Evolutionary conservation across 2,329 filamentous ascomycete species (phyloP).

Genomic region (Plenodomus tracheiphilus): DNA sequence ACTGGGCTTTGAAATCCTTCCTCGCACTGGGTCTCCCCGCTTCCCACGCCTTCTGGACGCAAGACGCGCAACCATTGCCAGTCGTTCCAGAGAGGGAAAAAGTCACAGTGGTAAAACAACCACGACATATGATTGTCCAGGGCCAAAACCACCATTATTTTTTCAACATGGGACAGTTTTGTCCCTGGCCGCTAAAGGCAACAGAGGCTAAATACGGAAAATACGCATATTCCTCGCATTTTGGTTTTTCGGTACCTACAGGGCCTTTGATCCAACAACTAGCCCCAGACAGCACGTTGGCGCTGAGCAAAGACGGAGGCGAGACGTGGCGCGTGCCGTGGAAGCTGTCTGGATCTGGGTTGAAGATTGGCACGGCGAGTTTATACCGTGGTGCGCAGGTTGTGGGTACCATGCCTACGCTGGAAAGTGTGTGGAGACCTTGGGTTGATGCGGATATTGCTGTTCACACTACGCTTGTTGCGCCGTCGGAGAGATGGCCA

Average conservation of each 20-base stretch:
- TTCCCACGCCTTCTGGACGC: constrained; percentile 52
- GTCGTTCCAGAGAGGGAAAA: constrained; percentile 16
- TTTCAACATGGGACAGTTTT: constrained; percentile 38
- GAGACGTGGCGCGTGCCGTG: constrained; percentile 48
- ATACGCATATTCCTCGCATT: constrained; percentile 42
- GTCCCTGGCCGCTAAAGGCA: constrained; percentile 42
- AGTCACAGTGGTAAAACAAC: constrained; percentile 24
- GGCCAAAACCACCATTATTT: constrained; percentile 36
- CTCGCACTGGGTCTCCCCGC: constrained; percentile 46
- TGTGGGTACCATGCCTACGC: constrained; percentile 10
- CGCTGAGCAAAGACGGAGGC: constrained; percentile 44
- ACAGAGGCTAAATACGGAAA: constrained; percentile 43
- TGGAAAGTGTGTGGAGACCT: constrained; percentile 32
- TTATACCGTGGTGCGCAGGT: constrained; percentile 2
- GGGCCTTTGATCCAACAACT: constrained; percentile 46
- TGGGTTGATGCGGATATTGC: constrained; percentile 33
- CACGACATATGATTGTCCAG: constrained; percentile 54
- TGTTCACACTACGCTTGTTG: constrained; percentile 26
- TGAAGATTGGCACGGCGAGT: constrained; percentile 7
- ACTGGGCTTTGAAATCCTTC: constrained; percentile 59
- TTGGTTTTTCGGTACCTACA: constrained; percentile 46
- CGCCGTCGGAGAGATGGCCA: constrained; percentile 30
- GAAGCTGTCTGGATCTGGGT: constrained; percentile 18
- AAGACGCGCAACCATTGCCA: constrained; percentile 45
- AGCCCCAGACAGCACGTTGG: constrained; percentile 46